Percentiles rank a stretch among this genome's conserved stretches.
phyloP scores from a whole-genome alignment of 768 basidiomycete genomes.

The Cyathus striatus region DNA sequence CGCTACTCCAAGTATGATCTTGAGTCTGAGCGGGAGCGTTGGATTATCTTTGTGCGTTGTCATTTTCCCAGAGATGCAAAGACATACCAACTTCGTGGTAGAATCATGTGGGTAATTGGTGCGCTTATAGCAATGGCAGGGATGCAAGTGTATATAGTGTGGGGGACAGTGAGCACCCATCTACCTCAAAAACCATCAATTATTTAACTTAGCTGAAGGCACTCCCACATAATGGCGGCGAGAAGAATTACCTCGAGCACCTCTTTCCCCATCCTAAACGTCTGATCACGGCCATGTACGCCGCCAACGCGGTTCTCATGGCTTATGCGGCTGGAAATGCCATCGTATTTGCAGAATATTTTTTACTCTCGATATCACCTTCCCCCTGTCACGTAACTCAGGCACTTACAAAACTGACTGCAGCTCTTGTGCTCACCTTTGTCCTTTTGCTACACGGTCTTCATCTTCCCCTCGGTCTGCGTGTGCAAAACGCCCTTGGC shows the following conservation, averaged over 20 bases:
- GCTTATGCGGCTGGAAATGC: conserved; percentile 28
- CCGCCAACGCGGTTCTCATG: conserved; percentile 42
- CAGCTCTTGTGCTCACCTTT: conserved; percentile 14
- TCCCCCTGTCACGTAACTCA: conserved; percentile 7
- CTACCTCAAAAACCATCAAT: background rate
- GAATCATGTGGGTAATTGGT: conserved; percentile 31
- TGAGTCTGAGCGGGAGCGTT: conserved; percentile 24
- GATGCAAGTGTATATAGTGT: conserved; percentile 28
- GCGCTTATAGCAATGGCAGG: conserved; percentile 27
- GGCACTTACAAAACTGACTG: background rate
- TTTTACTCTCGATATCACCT: conserved; percentile 12
- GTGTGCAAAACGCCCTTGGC: conserved; percentile 61
- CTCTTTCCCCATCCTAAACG: conserved; percentile 46
- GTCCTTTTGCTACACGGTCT: conserved; percentile 27
- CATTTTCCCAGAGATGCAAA: too few species aligned
- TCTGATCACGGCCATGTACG: conserved; percentile 46
- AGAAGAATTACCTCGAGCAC: conserved; percentile 61
- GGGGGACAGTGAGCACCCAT: conserved; percentile 26
- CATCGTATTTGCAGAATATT: conserved; percentile 49
- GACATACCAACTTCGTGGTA: conserved; percentile 2
- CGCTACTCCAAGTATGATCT: conserved; percentile 27
- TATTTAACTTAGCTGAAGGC: conserved; percentile 23
- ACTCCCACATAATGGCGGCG: conserved; percentile 52
- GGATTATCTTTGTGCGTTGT: conserved; percentile 23
- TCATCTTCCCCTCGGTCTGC: conserved; percentile 47